phyloP scores from a whole-genome alignment of 257 asterid genomes.

The Ballota nigra region DNA sequence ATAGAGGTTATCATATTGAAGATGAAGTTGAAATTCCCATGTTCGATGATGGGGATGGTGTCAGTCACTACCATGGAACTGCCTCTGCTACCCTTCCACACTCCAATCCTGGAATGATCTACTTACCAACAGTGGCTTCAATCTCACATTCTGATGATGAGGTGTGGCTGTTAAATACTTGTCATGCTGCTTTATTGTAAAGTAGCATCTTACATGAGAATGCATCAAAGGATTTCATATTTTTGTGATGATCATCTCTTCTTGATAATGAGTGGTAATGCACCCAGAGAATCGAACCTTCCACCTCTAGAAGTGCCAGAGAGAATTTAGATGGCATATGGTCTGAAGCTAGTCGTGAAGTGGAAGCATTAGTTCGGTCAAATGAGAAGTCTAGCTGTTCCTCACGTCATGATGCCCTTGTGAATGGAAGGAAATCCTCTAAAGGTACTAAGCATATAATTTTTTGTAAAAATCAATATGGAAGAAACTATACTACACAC shows the following conservation, averaged over 20 bases:
- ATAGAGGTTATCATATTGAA: conserved; percentile 33
- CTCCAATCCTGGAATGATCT: conserved; percentile 27
- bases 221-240: not conserved
- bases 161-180: conserved; percentile 35
- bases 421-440: conserved; percentile 40
- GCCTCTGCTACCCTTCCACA: conserved; percentile 26
- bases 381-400: conserved; percentile 38
- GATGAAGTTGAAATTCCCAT: conserved; percentile 71
- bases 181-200: conserved; percentile 13
- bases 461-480: conserved; percentile 6
- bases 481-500: not conserved
- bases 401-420: conserved; percentile 32
- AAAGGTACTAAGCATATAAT: conserved; percentile 42
- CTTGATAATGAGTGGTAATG: conserved; percentile 18
- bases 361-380: conserved; percentile 46
- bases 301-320: conserved; percentile 27
- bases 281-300: conserved; percentile 40
- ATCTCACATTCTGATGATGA: conserved; percentile 46
- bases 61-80: conserved; percentile 22
- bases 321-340: conserved; percentile 36
- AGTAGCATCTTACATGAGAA: not conserved
- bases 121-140: conserved; percentile 31
- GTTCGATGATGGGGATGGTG: conserved; percentile 38
- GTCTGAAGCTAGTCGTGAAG: conserved; percentile 53
- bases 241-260: conserved; percentile 7